Evolutionary conservation across 257 asterid genomes (phyloP).

Genomic region (Cinchona pubescens): DNA sequence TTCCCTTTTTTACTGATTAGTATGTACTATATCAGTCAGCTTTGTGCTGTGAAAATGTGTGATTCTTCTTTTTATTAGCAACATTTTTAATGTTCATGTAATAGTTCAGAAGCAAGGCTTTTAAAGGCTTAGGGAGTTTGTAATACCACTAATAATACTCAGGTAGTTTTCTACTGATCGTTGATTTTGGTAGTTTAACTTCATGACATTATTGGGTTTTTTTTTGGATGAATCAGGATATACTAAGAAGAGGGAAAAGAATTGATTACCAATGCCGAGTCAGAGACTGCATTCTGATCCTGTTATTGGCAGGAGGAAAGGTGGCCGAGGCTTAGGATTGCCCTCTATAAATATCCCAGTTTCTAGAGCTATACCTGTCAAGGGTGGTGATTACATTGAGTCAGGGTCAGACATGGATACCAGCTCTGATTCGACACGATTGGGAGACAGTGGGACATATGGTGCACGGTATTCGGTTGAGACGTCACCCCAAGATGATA

Average conservation of each 20-base stretch:
- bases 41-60: background rate
- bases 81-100: too few relatives aligned
- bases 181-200: background rate
- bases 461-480: conserved; percentile 60
- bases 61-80: too few relatives aligned
- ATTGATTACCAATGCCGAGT: conserved; percentile 40
- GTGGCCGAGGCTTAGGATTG: conserved; percentile 43
- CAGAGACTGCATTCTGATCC: conserved; percentile 57
- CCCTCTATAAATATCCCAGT: conserved; percentile 43
- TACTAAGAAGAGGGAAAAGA: conserved; percentile 22
- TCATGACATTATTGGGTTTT: background rate
- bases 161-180: too few relatives aligned
- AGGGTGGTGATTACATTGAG: conserved; percentile 22
- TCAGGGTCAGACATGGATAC: conserved; percentile 71
- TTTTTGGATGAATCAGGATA: conserved; percentile 18
- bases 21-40: background rate
- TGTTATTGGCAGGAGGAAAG: conserved; percentile 35
- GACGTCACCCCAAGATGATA: conserved; percentile 84
- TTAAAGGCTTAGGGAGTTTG: too few relatives aligned
- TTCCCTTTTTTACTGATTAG: background rate
- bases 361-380: conserved; percentile 25
- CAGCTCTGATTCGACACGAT: conserved; percentile 65
- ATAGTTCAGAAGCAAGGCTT: too few relatives aligned
- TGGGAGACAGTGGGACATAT: conserved; percentile 54
- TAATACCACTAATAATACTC: too few relatives aligned